phyloP scores from a whole-genome alignment of 306 rosid genomes.

The Rosa multiflora region DNA sequence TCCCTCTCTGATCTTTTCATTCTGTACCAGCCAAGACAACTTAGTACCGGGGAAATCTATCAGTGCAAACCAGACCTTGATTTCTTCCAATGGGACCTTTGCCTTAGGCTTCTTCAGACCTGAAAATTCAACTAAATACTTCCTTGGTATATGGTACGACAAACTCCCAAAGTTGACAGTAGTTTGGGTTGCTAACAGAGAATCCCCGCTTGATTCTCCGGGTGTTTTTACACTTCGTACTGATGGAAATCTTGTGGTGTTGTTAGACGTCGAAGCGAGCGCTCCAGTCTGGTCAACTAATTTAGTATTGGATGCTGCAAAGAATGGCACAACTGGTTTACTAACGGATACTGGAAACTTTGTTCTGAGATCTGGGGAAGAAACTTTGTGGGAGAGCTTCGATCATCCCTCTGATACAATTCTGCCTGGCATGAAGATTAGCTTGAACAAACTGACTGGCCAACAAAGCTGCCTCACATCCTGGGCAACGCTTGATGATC shows the following conservation, averaged over 20 bases:
- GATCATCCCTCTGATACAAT: constrained; percentile 37
- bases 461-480: background rate
- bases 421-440: constrained; percentile 30
- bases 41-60: no score
- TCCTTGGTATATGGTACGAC: background rate
- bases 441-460: background rate
- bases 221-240: constrained; percentile 17
- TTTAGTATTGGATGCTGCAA: background rate
- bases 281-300: constrained; percentile 22
- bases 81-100: constrained; percentile 39
- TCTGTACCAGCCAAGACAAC: no score
- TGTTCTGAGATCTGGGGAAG: background rate
- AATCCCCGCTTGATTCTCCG: constrained; percentile 32
- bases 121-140: constrained; percentile 35
- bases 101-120: constrained; percentile 49
- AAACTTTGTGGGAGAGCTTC: constrained; percentile 47
- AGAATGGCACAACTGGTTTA: background rate
- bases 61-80: background rate
- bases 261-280: background rate
- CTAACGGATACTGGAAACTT: constrained; percentile 24
- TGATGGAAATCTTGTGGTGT: constrained; percentile 24
- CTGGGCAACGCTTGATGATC: background rate
- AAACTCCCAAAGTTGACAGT: background rate
- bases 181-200: constrained; percentile 76
- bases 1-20: no score